Conservation (phyloP, 1,139 yeast genomes). For the Blastobotrys serpentis region DNA sequence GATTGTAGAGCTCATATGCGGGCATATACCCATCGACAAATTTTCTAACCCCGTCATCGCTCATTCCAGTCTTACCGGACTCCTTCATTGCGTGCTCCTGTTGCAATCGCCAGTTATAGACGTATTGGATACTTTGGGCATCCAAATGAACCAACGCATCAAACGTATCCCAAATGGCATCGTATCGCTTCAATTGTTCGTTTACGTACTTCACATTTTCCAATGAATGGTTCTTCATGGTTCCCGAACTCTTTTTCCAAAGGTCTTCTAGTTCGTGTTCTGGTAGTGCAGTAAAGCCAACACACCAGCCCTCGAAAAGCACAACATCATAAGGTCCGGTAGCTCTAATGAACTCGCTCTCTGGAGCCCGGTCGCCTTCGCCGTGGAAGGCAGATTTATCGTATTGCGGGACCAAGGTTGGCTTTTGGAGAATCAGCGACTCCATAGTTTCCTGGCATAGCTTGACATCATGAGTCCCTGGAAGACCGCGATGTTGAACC, state of each 20-base stretch:
- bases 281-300: slow-evolving; percentile 61
- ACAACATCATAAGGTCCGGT: slow-evolving; percentile 56
- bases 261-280: slow-evolving; percentile 31
- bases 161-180: slow-evolving; percentile 55
- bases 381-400: slow-evolving; percentile 77
- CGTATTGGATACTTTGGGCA: slow-evolving; percentile 59
- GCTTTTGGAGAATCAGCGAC: slow-evolving; percentile 30
- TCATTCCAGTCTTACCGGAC: slow-evolving; percentile 70
- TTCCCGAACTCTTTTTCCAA: slow-evolving; percentile 21
- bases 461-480: slow-evolving; percentile 85
- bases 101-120: slow-evolving; percentile 76
- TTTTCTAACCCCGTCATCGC: slow-evolving; percentile 58
- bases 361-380: slow-evolving; percentile 67
- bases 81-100: slow-evolving; percentile 73
- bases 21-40: slow-evolving; percentile 90
- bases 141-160: slow-evolving; percentile 63
- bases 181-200: slow-evolving; percentile 49
- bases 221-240: slow-evolving; percentile 30
- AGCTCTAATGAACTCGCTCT: slow-evolving; percentile 27
- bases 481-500: slow-evolving; percentile 79
- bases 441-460: slow-evolving; percentile 39
- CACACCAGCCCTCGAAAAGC: slow-evolving; percentile 92
- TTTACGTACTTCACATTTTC: slow-evolving; percentile 49
- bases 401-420: slow-evolving; percentile 59
- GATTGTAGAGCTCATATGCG: slow-evolving; percentile 68